Evolutionary conservation across 2,329 filamentous ascomycete species (phyloP).

Genomic region (Hysterium pulicare): DNA sequence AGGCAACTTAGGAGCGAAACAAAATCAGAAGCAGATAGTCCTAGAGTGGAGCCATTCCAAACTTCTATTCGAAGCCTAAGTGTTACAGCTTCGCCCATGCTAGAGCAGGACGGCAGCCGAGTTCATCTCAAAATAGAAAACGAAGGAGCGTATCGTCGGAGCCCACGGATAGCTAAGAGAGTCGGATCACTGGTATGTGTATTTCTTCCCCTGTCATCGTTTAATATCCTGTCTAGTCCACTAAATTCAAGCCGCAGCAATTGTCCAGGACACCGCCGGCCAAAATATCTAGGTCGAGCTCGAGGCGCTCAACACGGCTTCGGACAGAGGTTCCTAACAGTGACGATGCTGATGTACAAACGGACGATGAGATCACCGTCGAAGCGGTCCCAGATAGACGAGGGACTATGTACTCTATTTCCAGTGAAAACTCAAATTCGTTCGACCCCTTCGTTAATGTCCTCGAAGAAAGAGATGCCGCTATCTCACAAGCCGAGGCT

Average conservation of each 20-base stretch:
- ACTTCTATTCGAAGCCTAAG: constrained; percentile 1
- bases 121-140: constrained; percentile 3
- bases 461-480: background rate
- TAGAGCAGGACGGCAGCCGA: background rate
- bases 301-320: constrained; percentile 1
- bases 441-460: background rate
- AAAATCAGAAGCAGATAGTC: constrained; percentile 1
- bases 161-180: constrained; percentile 2
- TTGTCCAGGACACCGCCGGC: background rate
- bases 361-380: background rate
- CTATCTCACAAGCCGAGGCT: constrained; percentile 2
- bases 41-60: background rate
- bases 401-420: background rate
- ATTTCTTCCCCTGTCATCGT: background rate
- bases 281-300: constrained; percentile 1
- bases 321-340: constrained; percentile 1
- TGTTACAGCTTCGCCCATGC: too few species aligned
- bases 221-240: constrained; percentile 1
- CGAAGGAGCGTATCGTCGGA: constrained; percentile 1
- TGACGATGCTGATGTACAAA: constrained; percentile 1
- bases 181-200: constrained; percentile 1
- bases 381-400: background rate
- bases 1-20: background rate
- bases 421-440: constrained; percentile 1
- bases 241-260: constrained; percentile 1